phyloP scores from a whole-genome alignment of 2,329 filamentous ascomycete species.

The Rachicladosporium sp. region DNA sequence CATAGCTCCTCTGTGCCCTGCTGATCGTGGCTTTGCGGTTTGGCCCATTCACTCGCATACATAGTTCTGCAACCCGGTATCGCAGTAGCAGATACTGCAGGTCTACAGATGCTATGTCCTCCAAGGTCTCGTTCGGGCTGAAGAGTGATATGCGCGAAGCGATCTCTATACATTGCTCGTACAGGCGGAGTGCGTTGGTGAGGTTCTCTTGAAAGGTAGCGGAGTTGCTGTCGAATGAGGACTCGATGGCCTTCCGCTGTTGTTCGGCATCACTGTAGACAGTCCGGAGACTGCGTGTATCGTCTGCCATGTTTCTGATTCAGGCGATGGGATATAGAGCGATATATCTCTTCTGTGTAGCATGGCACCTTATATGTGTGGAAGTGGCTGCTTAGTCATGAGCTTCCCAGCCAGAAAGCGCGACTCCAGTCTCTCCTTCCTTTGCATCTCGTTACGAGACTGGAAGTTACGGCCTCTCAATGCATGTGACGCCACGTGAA shows the following conservation, averaged over 20 bases:
- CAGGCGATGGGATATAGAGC: too few relatives aligned
- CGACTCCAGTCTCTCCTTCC: too few relatives aligned
- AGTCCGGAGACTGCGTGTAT: conserved; percentile 42
- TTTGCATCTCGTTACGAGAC: too few relatives aligned
- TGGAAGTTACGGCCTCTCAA: too few relatives aligned
- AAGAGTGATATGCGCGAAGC: conserved; percentile 67
- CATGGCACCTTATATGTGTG: too few relatives aligned
- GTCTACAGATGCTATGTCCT: conserved; percentile 76
- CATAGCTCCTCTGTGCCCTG: conserved; percentile 57
- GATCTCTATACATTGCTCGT: conserved; percentile 59
- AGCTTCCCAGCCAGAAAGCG: too few relatives aligned
- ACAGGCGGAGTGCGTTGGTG: conserved; percentile 52
- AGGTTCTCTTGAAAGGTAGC: conserved; percentile 57
- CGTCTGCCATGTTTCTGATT: conserved; percentile 25
- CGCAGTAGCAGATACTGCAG: conserved; percentile 71
- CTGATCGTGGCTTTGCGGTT: conserved; percentile 49
- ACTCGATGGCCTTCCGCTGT: conserved; percentile 46
- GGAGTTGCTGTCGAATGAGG: conserved; percentile 47
- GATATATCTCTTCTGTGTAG: too few relatives aligned
- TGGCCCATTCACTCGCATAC: conserved; percentile 51
- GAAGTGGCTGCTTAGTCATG: too few relatives aligned
- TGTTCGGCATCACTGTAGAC: conserved; percentile 43
- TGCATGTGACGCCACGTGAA: too few relatives aligned
- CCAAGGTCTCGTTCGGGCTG: conserved; percentile 76
- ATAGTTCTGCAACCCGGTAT: conserved; percentile 68